Evolutionary conservation across 768 basidiomycete genomes (phyloP), one percentile per base, ranked within the genome.

Genomic region (Saitozyma podzolica): DNA sequence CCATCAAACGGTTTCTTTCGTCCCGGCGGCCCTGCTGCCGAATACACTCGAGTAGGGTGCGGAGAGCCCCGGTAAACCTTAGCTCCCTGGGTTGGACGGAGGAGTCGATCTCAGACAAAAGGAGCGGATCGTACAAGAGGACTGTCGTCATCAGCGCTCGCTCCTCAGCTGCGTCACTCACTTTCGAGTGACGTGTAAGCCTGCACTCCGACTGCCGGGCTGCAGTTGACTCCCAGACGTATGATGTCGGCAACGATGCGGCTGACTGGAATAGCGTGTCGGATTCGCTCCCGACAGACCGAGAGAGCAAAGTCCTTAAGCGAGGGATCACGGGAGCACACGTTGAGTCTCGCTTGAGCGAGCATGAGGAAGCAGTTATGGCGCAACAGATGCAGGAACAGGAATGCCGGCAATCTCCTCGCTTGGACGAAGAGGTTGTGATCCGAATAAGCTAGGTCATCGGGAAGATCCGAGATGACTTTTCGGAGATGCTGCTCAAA

Each of bases 291-390:
- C 56, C 29, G 58, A 56, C 16, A 10, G 56, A 17, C 42, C 10
- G 13, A 16, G 43, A 29, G 49, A 8, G 49, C 17, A 8, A 13
- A 29, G 8, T 16, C 29, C 13, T 16, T n/a, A 4, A 20, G 50
- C 9, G 16, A n/a, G 10, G n/a, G 10, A n/a, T 3, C 19, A 11
- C n/a, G 10, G 10, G 50, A 20, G n/a, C 29, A 50, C 3, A 52
- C 49, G 48, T 42, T 20, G 13, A 63, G 40, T 17, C 57, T 8
- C 9, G 48, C 43, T n/a, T 29, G 2, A 2, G 43, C 48, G 8
- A 63, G 57, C 62, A 63, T 58, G 43, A 63, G 48, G 41, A 63
- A 63, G 50, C 62, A 63, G 39, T 58, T 63, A 40, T 63, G 62
- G 7, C 62, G 62, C 9, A 57, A 17, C 19, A 52, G 5, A 47